Evolutionary conservation across 2,329 filamentous ascomycete species (phyloP).

Genomic region (Helotiales sp.): DNA sequence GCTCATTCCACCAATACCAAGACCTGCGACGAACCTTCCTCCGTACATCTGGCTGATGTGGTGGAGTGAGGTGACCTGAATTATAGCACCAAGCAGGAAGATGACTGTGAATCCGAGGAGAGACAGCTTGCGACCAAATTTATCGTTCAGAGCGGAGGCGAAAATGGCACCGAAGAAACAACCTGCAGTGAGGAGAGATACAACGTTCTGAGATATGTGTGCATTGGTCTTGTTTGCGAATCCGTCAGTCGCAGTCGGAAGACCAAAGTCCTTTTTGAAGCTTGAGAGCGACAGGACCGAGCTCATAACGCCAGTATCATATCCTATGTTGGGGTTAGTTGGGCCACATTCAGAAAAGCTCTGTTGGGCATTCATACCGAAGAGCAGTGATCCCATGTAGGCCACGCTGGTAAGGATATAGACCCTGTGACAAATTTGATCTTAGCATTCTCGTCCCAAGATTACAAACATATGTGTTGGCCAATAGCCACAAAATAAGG

Average conservation of each 20-base stretch:
- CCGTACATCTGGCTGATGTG: constrained; percentile 24
- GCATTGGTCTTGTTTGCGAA: neutral
- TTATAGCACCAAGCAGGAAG: constrained; percentile 32
- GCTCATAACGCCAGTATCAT: constrained; percentile 30
- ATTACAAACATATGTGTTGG: neutral
- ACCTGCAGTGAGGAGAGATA: constrained; percentile 52
- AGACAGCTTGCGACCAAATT: constrained; percentile 46
- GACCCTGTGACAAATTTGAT: neutral
- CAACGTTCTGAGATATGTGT: constrained; percentile 37
- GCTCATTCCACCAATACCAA: constrained; percentile 48
- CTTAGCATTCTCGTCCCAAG: neutral
- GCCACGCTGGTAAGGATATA: constrained; percentile 3
- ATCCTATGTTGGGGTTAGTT: constrained; percentile 9
- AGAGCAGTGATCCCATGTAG: constrained; percentile 28
- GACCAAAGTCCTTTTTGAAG: neutral
- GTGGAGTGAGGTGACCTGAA: constrained; percentile 19
- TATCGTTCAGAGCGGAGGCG: constrained; percentile 48
- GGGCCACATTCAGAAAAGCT: neutral
- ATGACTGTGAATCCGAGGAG: constrained; percentile 45
- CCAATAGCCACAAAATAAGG: neutral
- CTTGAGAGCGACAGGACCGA: constrained; percentile 20
- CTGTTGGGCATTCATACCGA: constrained; percentile 13
- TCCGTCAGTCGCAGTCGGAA: neutral
- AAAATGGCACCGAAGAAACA: constrained; percentile 52
- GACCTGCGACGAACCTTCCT: constrained; percentile 25